Evolutionary conservation across 2,329 filamentous ascomycete genomes (phyloP).

Genomic region (Phaeosphaeriaceae sp.): DNA sequence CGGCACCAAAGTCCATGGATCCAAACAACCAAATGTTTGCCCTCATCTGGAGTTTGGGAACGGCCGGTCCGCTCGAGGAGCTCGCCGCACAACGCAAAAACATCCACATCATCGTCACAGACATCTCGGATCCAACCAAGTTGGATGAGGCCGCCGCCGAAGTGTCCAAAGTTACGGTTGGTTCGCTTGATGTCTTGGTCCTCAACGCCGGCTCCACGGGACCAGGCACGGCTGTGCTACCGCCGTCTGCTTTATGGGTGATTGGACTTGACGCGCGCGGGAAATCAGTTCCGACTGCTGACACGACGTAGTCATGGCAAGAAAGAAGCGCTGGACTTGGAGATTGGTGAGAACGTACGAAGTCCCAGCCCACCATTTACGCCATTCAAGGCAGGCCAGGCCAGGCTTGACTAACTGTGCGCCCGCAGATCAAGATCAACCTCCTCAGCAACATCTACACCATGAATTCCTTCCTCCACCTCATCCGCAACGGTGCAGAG

Average conservation of each 20-base stretch:
- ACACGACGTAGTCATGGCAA: slow-evolving; percentile 9
- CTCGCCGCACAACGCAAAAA: slow-evolving; percentile 17
- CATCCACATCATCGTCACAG: slow-evolving; percentile 15
- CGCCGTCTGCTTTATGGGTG: slow-evolving; percentile 13
- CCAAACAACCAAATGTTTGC: slow-evolving; percentile 21
- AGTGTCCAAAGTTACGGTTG: slow-evolving; percentile 12
- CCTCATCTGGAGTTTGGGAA: slow-evolving; percentile 15
- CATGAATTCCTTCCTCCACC: slow-evolving; percentile 59
- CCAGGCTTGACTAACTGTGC: no score
- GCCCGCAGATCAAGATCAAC: slow-evolving; percentile 56
- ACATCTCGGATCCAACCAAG: slow-evolving; percentile 11
- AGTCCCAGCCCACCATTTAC: no score
- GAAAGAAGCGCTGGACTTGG: slow-evolving; percentile 41
- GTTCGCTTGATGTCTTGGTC: slow-evolving; percentile 20
- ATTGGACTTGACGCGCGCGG: neutral
- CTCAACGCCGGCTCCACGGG: slow-evolving; percentile 18
- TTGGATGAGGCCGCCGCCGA: slow-evolving; percentile 13
- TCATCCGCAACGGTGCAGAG: slow-evolving; percentile 56
- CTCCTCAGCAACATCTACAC: slow-evolving; percentile 59
- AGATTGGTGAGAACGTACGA: slow-evolving; percentile 24
- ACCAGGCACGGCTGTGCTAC: slow-evolving; percentile 12
- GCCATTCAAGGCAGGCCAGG: no score
- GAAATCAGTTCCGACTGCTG: slow-evolving; percentile 1
- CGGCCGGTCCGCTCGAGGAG: slow-evolving; percentile 16
- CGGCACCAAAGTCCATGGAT: slow-evolving; percentile 10